Evolutionary conservation across 129 eudicot genomes (phyloP), one percentile per base, ranked within the genome.

Genomic region (Flaveria linearis): DNA sequence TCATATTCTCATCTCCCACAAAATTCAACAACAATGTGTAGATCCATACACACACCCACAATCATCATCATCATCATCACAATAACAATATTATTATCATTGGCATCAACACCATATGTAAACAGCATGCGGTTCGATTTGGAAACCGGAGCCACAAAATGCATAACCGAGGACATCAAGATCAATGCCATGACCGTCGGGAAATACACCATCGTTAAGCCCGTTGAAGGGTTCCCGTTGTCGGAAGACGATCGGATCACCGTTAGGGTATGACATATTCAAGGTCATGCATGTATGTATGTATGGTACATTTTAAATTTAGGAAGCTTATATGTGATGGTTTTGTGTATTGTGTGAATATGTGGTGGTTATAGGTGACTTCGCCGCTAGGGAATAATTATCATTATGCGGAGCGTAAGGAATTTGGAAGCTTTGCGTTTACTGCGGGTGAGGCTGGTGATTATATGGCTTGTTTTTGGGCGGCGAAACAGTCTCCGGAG

Each of bases 121-220:
- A 69, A 68, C 9, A 86, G 91, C 1, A 78, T 87, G 86, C 76
- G 89, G 39, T 86, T 88, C 61, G 96, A 88, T 41, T 52, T 90
- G 46, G 80, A 77, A 75, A 83, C 96, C 23, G 96, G 96, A 17
- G 78, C 76, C 75, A 79, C 91, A 10, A 90, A 90, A 78, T 90
- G 96, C 80, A 86, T 90, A 60, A 52, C 89, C 9, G 92, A 90
- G 49, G 96, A 90, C 49, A 87, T 90, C 47, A 82, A 78, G 84
- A 74, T 63, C 72, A 76, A 82, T 9, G 71, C 91, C 50, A 86
- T 90, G 93, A 88, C 96, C 55, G 86, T 91, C 23, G 97, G 97
- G 33, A 91, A 84, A 69, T 91, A 88, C 58, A 70, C 63, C 81
- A 70, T 91, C 78, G 85, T 88, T 42, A 86, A 82, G 49, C 89